Percentiles rank a stretch among this genome's conserved stretches.
Evolutionary conservation across 2,329 filamentous ascomycete species (phyloP).

Genomic region (Hypoxylon sp.): DNA sequence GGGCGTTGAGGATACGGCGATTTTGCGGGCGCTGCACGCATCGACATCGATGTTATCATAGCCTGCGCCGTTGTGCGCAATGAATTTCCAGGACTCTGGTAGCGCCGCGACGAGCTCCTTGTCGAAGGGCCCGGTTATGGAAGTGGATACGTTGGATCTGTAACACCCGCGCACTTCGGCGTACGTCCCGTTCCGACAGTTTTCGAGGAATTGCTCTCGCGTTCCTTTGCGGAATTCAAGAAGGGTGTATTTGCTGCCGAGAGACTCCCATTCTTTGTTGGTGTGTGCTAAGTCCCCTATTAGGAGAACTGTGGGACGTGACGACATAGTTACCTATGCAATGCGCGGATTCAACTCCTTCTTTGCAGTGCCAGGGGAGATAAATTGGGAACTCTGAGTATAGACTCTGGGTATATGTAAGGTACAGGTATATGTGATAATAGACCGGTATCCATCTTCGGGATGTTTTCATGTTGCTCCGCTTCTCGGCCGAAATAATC

Average conservation of each 20-base stretch:
- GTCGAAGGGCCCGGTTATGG: slow-evolving; percentile 58
- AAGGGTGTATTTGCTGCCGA: slow-evolving; percentile 50
- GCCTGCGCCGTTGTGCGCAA: slow-evolving; percentile 70
- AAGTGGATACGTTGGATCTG: slow-evolving; percentile 48
- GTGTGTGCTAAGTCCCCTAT: slow-evolving; percentile 48
- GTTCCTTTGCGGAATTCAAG: slow-evolving; percentile 48
- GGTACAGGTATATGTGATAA: too few species aligned
- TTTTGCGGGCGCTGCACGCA: slow-evolving; percentile 61
- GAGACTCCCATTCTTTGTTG: slow-evolving; percentile 46
- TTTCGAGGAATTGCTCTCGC: slow-evolving; percentile 49
- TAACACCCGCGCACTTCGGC: slow-evolving; percentile 50
- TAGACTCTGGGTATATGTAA: background rate
- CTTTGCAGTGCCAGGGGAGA: background rate
- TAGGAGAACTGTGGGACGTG: slow-evolving; percentile 47
- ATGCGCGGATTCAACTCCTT: background rate
- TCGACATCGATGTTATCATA: slow-evolving; percentile 73
- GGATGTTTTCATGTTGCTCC: background rate
- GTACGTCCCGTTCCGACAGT: slow-evolving; percentile 48
- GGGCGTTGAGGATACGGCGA: slow-evolving; percentile 54
- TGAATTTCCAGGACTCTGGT: slow-evolving; percentile 62
- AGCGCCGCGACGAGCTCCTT: slow-evolving; percentile 62
- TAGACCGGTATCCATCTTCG: background rate
- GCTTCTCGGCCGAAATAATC: background rate
- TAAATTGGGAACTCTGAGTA: background rate
- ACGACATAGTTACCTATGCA: slow-evolving; percentile 37